Base-by-base conservation (phyloP, 202 grass and related monocot genomes). In the Setaria italica region DNA sequence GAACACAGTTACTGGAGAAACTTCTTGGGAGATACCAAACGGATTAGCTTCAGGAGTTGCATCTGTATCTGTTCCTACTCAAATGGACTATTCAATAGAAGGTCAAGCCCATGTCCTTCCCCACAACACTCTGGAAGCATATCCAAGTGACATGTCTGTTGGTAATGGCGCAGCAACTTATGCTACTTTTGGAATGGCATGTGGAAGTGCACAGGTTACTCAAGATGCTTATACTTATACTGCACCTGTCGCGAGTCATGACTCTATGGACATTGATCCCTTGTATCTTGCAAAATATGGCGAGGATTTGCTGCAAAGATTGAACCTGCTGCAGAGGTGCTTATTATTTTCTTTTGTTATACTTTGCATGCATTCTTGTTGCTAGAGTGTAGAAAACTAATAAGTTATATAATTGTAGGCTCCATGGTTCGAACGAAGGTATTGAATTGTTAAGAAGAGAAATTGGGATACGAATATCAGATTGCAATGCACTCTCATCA, bases 1-100 rank as follows among this genome's bases (percentile, higher is more conserved):
- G 97, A 99, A 99, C 70, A 97, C 90, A 20, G 77, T 94, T 79
- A 99, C 97, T 69, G 97, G 97, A 46, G 94, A 99, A 91, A 99
- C 94, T 47, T 97, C 94, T 65, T 99, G 97, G 97, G 97, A 94
- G 74, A 88, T 99, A 16, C 97, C 97, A 67, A 81, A 74, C 53
- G 88, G 80, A 35, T 78, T 92, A 73, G 20, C 84, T 84, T 39
- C 74, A 0, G 90, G 69, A 70, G 62, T 67, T 67, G 63, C 72
- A 63, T 76, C 88, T 87, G 55, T 53, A 50, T 76, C 83, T 71
- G 67, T 79, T 73, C 70, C 72, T 84, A 62, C 75, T 41, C 76
- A 92, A 79, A 43, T 85, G 25, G 79, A 58, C 14, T 92, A 92
- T 85, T 72, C 82, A 45, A 20, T 91, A 11, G 87, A 91, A 75